Evolutionary conservation across 768 basidiomycete genomes (phyloP).

Genomic region (Tulasnella sp.): DNA sequence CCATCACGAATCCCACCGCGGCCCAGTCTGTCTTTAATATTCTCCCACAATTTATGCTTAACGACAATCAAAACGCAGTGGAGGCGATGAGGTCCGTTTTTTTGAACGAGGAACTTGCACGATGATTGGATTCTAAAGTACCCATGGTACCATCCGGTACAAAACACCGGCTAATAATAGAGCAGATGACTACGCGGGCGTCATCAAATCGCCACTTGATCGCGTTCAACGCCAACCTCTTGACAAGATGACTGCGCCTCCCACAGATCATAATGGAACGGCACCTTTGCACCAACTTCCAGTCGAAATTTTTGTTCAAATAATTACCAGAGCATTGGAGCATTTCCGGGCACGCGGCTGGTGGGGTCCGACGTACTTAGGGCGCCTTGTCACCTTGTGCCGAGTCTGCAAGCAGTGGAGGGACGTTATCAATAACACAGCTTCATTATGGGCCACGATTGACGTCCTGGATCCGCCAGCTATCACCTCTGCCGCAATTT

Average conservation of each 20-base stretch:
- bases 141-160: no score
- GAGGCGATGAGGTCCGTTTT: no score
- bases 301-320: not conserved
- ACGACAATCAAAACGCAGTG: no score
- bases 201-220: not conserved
- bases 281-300: not conserved
- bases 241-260: not conserved
- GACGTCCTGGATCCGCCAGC: not conserved
- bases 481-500: not conserved
- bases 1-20: no score
- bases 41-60: no score
- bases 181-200: not conserved
- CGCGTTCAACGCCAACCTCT: not conserved
- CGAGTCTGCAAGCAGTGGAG: not conserved
- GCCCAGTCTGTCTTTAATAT: no score
- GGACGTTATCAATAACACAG: not conserved
- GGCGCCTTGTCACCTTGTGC: not conserved
- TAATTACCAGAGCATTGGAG: not conserved
- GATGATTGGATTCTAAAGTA: no score
- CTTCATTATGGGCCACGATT: not conserved
- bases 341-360: not conserved
- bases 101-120: no score
- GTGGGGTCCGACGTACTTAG: not conserved
- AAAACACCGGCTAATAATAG: no score
- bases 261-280: not conserved